These are phyloP conservation scores for Nakazawaea ishiwadae DNA, from an alignment of 805 yeast species.

Conservation along the genomic window DNA sequence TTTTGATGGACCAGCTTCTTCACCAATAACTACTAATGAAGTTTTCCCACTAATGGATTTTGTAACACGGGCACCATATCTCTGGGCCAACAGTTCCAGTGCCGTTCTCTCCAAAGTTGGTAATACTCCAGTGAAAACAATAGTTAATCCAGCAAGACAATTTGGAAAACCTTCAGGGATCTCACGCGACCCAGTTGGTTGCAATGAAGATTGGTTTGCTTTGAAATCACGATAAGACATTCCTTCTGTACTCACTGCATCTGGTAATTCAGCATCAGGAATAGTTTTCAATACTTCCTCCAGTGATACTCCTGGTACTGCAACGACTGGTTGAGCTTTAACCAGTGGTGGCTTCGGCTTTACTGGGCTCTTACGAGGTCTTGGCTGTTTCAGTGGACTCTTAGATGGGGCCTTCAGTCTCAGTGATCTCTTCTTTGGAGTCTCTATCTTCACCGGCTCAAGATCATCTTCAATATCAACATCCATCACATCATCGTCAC, in stretches of 20 bases:
- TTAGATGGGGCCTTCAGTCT: no score
- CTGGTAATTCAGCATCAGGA: conserved; percentile 71
- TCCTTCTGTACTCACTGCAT: conserved; percentile 43
- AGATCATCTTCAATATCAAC: neutral
- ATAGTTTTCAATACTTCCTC: conserved; percentile 56
- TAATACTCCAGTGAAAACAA: conserved; percentile 89
- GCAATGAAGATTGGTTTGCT: conserved; percentile 34
- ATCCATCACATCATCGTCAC: conserved; percentile 4
- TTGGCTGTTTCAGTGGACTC: neutral
- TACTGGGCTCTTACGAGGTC: neutral
- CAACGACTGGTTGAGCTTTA: conserved; percentile 1
- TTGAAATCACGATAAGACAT: conserved; percentile 56
- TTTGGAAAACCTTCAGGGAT: conserved; percentile 82
- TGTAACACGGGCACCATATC: conserved; percentile 89
- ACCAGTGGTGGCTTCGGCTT: no score
- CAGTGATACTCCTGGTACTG: conserved; percentile 32
- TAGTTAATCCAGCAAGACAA: conserved; percentile 82
- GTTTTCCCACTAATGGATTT: conserved; percentile 83
- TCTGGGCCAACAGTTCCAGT: conserved; percentile 71
- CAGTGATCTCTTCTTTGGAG: conserved; percentile 6
- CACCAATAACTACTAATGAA: conserved; percentile 84
- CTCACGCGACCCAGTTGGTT: conserved; percentile 34
- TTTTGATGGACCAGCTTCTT: conserved; percentile 96
- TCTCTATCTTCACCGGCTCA: neutral
- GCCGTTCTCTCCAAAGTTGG: conserved; percentile 75